A percentile compares a stretch with the other conserved stretches of the same genome.
phyloP scores from a whole-genome alignment of 805 yeast species.

The Starmerella cellae region DNA sequence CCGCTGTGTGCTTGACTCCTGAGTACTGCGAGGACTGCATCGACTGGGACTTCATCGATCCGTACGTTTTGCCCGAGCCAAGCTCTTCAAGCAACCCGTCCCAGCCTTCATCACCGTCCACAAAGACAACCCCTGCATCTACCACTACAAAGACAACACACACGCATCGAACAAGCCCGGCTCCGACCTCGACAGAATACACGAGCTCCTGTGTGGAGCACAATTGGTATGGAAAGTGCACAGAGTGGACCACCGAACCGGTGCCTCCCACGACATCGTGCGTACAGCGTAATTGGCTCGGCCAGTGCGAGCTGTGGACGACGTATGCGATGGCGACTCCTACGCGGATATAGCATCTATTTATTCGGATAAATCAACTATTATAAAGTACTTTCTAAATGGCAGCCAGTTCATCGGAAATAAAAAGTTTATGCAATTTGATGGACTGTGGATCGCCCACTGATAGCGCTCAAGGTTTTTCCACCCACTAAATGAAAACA shows the following conservation, averaged over 20 bases:
- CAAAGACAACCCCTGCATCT: conserved; percentile 4
- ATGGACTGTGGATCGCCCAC: no score
- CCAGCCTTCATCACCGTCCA: background rate
- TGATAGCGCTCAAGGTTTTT: no score
- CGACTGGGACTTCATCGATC: conserved; percentile 62
- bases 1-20: conserved; percentile 60
- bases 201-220: conserved; percentile 13
- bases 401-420: no score
- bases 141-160: background rate
- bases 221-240: conserved; percentile 23
- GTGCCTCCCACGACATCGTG: conserved; percentile 2
- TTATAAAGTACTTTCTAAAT: no score
- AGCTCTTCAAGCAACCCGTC: background rate
- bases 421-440: no score
- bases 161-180: background rate
- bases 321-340: no score
- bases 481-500: no score
- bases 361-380: no score
- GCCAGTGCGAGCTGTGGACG: conserved; percentile 5
- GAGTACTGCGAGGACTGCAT: conserved; percentile 73
- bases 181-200: conserved; percentile 3
- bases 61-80: conserved; percentile 1
- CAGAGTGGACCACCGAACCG: conserved; percentile 13
- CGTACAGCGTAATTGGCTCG: conserved; percentile 6
- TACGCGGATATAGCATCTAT: no score